Conservation (phyloP, 306 rosid species). For the Casuarina cunninghamiana region DNA sequence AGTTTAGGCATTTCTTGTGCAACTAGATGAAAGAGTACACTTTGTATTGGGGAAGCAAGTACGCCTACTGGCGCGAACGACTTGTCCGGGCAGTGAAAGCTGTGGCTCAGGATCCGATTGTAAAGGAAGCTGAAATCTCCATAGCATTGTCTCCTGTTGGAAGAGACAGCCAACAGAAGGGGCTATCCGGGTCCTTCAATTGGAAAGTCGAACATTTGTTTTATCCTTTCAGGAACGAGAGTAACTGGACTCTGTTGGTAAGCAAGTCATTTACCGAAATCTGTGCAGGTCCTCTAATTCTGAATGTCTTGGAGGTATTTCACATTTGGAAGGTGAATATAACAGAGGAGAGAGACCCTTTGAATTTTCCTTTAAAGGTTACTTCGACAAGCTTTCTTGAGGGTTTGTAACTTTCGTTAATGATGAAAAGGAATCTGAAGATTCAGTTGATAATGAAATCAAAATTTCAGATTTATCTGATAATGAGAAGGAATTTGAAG, state of each 20-base stretch:
- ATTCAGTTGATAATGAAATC: no score
- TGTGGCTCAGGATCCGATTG: conserved; percentile 26
- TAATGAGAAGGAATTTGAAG: no score
- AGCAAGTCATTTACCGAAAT: no score
- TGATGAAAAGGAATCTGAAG: no score
- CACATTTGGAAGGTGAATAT: conserved; percentile 43
- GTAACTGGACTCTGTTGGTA: conserved; percentile 51
- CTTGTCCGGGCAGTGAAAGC: conserved; percentile 27
- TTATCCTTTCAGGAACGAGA: conserved; percentile 52
- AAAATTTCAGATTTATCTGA: no score
- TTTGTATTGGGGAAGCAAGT: conserved; percentile 52
- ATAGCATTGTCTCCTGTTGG: conserved; percentile 40
- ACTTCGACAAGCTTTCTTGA: conserved; percentile 19
- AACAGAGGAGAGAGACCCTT: conserved; percentile 33
- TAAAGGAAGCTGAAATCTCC: conserved; percentile 32
- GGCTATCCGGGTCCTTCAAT: neutral
- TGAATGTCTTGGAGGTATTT: conserved; percentile 41
- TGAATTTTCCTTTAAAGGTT: conserved; percentile 27
- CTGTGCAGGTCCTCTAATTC: no score
- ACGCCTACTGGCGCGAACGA: conserved; percentile 39
- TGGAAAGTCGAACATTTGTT: conserved; percentile 43
- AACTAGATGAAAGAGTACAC: conserved; percentile 34
- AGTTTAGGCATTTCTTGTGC: neutral
- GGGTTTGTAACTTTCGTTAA: no score
- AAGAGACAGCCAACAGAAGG: no score